Evolutionary conservation across 2,329 filamentous ascomycete genomes (phyloP), one percentile per base, ranked within the genome.

Genomic region (Nothomitra cinnamomea): DNA sequence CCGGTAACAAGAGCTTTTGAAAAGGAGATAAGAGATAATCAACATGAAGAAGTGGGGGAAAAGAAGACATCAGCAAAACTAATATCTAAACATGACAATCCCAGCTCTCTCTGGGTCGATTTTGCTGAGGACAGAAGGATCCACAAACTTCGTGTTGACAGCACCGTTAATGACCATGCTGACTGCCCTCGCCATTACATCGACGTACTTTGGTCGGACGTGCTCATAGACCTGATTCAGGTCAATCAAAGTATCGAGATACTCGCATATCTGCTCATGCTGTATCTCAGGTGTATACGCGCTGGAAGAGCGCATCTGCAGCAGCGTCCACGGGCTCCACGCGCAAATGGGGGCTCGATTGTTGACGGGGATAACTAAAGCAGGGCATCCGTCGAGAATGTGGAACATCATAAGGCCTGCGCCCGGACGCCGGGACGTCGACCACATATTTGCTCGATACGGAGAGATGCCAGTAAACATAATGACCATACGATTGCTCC

Each of bases 391-490:
- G 57, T 64, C 59, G 13, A 66, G 57, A 15, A 68, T 59, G 57
- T 68, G 65, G 58, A 67, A 66, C 56, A 62, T 60, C 5, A 68
- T 58, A 2, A 63, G 64, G 17, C 61, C 66, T 57, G 62, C 65
- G 49, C 66, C 66, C 2, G 66, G 66, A 12, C 65, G 64, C 8
- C 66, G 64, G 13, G 63, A 65, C 10, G 61, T 64, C 38, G 62
- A 64, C 66, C 66, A 68, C 61, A 64, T 65, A 53, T 63, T 61
- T 47, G 59, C 60, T 28, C 63, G 59, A 56, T 58, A 66, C 52
- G 67, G 66, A 1, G 66, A 62, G 53, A 69, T 65, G 32, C 60
- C 66, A n/a, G 64, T 64, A 59, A 68, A 66, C 55, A 66, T 59
- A 51, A 68, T 54, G 49, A 67, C 55, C 51, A 68, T 57, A 53